A percentile compares a stretch with the other conserved stretches of the same genome.
These are phyloP conservation scores for Multifurca ochricompacta DNA, from an alignment of 768 basidiomycete genomes.

Conservation along the genomic window DNA sequence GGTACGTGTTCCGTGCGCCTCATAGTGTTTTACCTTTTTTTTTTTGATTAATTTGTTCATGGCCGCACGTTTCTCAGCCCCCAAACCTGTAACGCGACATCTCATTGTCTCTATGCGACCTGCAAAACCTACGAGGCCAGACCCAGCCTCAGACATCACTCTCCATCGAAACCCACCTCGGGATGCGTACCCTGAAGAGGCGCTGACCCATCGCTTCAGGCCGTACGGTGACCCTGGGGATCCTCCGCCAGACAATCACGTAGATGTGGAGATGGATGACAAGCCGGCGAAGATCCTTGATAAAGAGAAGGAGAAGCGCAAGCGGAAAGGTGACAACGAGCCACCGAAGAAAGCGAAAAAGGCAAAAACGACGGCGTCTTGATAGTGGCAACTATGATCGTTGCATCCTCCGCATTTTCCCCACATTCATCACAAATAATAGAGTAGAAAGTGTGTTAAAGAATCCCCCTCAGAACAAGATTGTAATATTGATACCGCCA, in stretches of 20 bases:
- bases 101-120: slow-evolving; percentile 13
- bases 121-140: slow-evolving; percentile 1
- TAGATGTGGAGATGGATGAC: slow-evolving; percentile 6
- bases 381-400: too few species aligned
- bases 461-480: too few species aligned
- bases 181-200: slow-evolving; percentile 16
- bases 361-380: background rate
- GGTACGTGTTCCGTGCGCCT: slow-evolving; percentile 1
- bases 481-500: too few species aligned
- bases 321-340: slow-evolving; percentile 13
- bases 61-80: background rate
- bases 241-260: background rate
- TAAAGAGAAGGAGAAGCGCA: slow-evolving; percentile 1
- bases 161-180: slow-evolving; percentile 7
- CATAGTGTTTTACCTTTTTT: too few species aligned
- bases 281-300: background rate
- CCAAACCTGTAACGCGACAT: slow-evolving; percentile 15
- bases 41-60: too few species aligned
- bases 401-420: too few species aligned
- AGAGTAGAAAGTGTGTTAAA: too few species aligned
- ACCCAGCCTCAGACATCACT: background rate
- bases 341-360: slow-evolving; percentile 19
- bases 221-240: slow-evolving; percentile 17
- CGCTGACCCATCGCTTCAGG: slow-evolving; percentile 16
- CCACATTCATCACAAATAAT: too few species aligned